Conservation (phyloP, 177 flowering plant species). For the Telopea speciosissima region DNA sequence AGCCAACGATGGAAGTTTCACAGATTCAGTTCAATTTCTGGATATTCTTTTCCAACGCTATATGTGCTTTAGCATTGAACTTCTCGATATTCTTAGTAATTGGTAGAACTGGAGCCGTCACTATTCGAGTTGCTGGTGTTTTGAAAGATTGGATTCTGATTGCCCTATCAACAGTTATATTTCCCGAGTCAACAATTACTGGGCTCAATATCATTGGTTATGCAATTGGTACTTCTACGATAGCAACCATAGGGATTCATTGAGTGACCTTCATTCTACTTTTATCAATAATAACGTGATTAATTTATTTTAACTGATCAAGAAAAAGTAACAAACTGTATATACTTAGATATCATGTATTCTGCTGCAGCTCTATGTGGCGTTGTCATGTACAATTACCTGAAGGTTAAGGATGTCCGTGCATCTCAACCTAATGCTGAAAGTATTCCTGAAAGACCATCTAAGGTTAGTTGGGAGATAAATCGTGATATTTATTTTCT, state of each 20-base stretch:
- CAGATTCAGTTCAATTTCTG: slow-evolving; percentile 90
- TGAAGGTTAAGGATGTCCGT: slow-evolving; percentile 80
- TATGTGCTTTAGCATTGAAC: slow-evolving; percentile 88
- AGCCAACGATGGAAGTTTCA: slow-evolving; percentile 73
- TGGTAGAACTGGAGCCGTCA: slow-evolving; percentile 82
- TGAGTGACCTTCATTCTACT: too few species aligned
- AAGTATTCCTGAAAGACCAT: slow-evolving; percentile 42
- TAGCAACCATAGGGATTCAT: too few species aligned
- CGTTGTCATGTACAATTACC: slow-evolving; percentile 93
- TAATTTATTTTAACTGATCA: too few species aligned
- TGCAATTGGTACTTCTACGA: slow-evolving; percentile 64
- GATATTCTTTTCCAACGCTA: slow-evolving; percentile 92
- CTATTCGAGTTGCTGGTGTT: slow-evolving; percentile 95
- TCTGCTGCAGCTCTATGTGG: slow-evolving; percentile 74
- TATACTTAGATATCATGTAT: background rate
- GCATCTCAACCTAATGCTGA: slow-evolving; percentile 60
- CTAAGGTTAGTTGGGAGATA: slow-evolving; percentile 9
- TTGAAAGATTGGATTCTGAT: slow-evolving; percentile 94
- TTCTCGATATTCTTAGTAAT: slow-evolving; percentile 79
- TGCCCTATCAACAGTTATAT: slow-evolving; percentile 86
- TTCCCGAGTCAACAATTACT: slow-evolving; percentile 91
- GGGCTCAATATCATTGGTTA: slow-evolving; percentile 87
- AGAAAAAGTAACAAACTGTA: background rate
- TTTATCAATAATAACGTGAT: too few species aligned
- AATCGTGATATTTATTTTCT: background rate